Base-by-base conservation (phyloP, 2,329 filamentous ascomycete genomes). In the Rhytidhysteron rufulum region DNA sequence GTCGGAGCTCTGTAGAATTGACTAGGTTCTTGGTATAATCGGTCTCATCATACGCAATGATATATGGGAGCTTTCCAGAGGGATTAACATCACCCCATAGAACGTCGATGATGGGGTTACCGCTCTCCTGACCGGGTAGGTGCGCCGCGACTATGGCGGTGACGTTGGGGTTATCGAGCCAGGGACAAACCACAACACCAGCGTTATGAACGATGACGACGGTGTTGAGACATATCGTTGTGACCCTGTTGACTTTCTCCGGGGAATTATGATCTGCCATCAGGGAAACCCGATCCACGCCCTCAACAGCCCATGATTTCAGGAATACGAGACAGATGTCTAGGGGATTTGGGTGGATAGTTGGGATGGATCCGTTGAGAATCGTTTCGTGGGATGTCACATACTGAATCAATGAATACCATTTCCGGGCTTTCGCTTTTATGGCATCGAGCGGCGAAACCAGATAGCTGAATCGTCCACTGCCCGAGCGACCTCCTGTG, bases 321-420 rank as follows among this genome's bases (percentile, higher is more conserved):
- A 78, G 61, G 57, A 79, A 77, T 16, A 79, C 74, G 6, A 79
- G 57, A 52, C 37, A 65, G 8, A 75, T 70, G 7, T 67, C 62
- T 7, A 64, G 58, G 1, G 71, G 53, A 13, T 49, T 35, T 21
- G 69, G 66, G 17, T 57, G 54, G 7, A 57, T 45, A 16, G 31
- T 43, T 7, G 42, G 10, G 6, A 59, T 39, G 4, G 58, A 53
- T 2, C 51, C 59, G 7, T 47, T 39, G 5, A 55, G 55, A 35
- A 62, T 65, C 32, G 54, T 45, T 2, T 49, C 49, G 45, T 72
- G 70, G 45, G 68, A 57, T 2, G 66, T 58, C 6, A 70, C 55
- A 42, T 68, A 70, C 41, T 72, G 72, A 5, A 85, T 66, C 2
- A 70, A 60, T 2, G 57, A 58, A 4, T 55, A 53, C 10, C 60